phyloP scores from a whole-genome alignment of 179 eudicot genomes.

The Patellifolia procumbens region DNA sequence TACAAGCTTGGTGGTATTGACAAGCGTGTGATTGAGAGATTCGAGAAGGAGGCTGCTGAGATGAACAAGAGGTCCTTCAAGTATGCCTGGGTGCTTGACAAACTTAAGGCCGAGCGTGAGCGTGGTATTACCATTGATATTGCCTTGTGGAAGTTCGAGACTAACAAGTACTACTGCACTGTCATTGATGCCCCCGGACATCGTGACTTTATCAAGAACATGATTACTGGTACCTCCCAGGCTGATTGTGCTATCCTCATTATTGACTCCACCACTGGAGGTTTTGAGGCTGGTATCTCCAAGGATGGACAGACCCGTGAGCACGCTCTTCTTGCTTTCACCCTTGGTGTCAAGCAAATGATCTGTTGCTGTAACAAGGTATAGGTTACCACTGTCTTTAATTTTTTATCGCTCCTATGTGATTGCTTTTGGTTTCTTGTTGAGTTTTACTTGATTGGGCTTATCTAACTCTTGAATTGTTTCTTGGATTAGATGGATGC shows the following conservation, averaged over 20 bases:
- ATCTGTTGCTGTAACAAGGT: constrained; percentile 33
- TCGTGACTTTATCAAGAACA: constrained; percentile 48
- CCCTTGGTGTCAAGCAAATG: constrained; percentile 33
- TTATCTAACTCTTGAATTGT: not conserved
- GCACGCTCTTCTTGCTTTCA: constrained; percentile 31
- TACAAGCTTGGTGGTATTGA: constrained; percentile 67
- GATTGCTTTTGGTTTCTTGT: not conserved
- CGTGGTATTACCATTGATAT: constrained; percentile 67
- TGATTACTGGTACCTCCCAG: constrained; percentile 58
- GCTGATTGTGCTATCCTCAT: constrained; percentile 53
- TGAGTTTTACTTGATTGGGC: not conserved
- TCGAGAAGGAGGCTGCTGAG: constrained; percentile 61
- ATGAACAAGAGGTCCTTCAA: constrained; percentile 20
- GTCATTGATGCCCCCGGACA: constrained; percentile 69
- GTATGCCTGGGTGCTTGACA: constrained; percentile 39
- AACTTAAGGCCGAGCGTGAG: constrained; percentile 64
- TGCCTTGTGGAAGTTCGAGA: constrained; percentile 23
- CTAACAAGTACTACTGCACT: constrained; percentile 31
- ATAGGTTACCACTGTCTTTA: not conserved
- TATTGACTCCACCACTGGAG: constrained; percentile 58
- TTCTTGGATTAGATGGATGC: constrained; percentile 19
- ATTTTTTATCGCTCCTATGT: not conserved
- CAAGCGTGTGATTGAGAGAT: constrained; percentile 64
- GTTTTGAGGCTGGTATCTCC: constrained; percentile 72
- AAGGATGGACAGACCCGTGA: constrained; percentile 57